These are phyloP conservation scores for Vaccinium darrowii DNA, from an alignment of 148 eudicot genomes.

Conservation along the genomic window DNA sequence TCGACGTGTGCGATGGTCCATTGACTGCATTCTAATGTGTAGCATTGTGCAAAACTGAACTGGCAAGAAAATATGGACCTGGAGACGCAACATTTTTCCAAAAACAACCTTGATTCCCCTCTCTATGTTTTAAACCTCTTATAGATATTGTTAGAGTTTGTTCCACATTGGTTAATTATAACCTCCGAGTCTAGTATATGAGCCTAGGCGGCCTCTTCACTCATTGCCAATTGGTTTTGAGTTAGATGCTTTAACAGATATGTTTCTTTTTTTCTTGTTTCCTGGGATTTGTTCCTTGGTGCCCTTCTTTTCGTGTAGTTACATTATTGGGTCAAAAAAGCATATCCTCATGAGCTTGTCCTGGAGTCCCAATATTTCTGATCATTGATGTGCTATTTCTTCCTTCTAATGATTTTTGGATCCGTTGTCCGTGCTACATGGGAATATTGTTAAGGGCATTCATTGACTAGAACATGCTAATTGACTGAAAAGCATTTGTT, in stretches of 20 bases:
- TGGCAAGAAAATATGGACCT: conserved; percentile 1
- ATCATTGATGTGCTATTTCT: background rate
- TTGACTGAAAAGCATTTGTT: conserved; percentile 1
- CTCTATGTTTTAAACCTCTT: background rate
- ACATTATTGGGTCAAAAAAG: background rate
- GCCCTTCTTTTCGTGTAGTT: background rate
- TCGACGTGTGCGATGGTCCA: background rate
- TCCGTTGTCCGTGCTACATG: background rate
- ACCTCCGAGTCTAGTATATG: too few relatives aligned
- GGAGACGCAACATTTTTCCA: background rate
- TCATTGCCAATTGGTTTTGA: too few relatives aligned
- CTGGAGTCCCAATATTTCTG: background rate
- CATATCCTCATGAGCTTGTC: background rate
- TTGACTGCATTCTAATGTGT: background rate
- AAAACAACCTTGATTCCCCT: background rate
- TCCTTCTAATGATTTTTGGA: background rate
- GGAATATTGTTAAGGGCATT: background rate
- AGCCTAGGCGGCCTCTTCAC: too few relatives aligned
- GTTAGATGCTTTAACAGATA: too few relatives aligned
- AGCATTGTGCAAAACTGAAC: background rate
- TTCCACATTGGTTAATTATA: too few relatives aligned
- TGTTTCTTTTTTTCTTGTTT: background rate
- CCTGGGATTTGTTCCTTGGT: background rate
- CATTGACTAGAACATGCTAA: background rate
- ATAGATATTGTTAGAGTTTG: too few relatives aligned